Percentiles rank a stretch among this genome's conserved stretches.
phyloP scores from a whole-genome alignment of 352 stramenopile genomes.

The Phytophthora rubi region DNA sequence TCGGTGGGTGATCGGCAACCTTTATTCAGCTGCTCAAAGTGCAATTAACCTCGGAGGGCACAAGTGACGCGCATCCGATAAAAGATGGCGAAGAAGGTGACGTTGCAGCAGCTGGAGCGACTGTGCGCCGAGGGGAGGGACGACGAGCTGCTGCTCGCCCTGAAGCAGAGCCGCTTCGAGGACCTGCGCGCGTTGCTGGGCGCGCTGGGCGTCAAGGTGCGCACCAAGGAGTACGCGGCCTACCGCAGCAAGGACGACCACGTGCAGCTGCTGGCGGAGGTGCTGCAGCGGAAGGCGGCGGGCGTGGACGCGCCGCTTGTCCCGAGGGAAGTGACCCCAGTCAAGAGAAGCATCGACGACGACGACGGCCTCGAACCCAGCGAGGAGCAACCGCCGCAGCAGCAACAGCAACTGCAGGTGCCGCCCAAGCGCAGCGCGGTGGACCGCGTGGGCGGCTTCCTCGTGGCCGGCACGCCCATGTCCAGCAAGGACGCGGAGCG shows the following conservation, averaged over 20 bases:
- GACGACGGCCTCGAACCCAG: background rate
- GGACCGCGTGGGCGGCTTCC: background rate
- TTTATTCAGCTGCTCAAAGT: background rate
- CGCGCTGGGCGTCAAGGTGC: constrained; percentile 18
- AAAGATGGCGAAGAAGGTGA: constrained; percentile 9
- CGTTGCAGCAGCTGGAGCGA: constrained; percentile 15
- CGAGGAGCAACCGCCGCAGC: background rate
- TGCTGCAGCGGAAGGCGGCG: constrained; percentile 3
- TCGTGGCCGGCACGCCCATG: background rate
- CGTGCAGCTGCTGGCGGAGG: constrained; percentile 7
- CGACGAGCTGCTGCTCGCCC: constrained; percentile 4
- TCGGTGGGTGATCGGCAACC: constrained; percentile 1
- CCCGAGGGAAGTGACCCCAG: background rate
- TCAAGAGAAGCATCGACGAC: background rate
- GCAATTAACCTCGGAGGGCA: constrained; percentile 3
- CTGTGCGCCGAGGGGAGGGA: background rate
- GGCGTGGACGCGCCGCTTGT: background rate
- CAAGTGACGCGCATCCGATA: background rate
- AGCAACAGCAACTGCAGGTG: too few relatives aligned
- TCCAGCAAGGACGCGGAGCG: constrained; percentile 8
- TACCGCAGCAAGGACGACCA: constrained; percentile 23
- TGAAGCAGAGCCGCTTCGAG: constrained; percentile 14
- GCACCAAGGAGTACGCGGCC: constrained; percentile 16
- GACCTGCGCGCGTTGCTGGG: constrained; percentile 19
- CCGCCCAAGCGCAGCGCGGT: background rate